Evolutionary conservation across 2,329 filamentous ascomycete genomes (phyloP), one percentile per base, ranked within the genome.

Genomic region (Chaetomium olivaceum): DNA sequence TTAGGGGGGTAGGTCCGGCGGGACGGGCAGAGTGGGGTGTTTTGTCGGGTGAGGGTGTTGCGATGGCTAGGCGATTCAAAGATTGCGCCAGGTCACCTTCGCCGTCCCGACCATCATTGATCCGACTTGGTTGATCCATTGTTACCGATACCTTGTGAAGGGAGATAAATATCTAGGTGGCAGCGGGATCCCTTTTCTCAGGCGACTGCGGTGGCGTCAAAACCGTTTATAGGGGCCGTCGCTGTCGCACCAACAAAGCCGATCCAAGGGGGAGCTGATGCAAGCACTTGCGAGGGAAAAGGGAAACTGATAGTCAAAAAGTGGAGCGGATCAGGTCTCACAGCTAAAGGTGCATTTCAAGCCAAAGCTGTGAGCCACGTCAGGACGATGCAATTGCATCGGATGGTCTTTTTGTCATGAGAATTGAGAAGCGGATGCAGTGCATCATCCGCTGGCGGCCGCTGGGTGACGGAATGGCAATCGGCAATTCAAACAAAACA

Each of bases 1-100:
- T 76, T 66, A 79, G 76, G 19, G 79, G 64, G 31, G 60, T 67
- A 6, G 67, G 43, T 11, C 66, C 64, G 27, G 64, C 55, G 7
- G 70, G 61, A 54, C 65, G 72, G 39, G 50, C 70, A 69, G 61
- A 73, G 70, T 63, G 73, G 69, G 60, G 69, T 61, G 65, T 70
- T 65, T 36, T 68, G 12, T 54, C 65, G 31, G 68, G 61, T 6
- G 70, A 63, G 4, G 67, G 67, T 6, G 68, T 60, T 27, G 67
- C 54, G 46, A 72, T 72, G 55, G 70, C 67, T 27, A 71, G 62
- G 60, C 68, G 71, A 5, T 69, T 64, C 43, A 72, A 25, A 12
- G 69, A 73, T 43, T 69, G 68, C 25, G 68, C 46, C 23, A 72
- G 58, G 6, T 71, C 69, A 6, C 29, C 55, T 16, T 68, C 66